A percentile compares a stretch with the other conserved stretches of the same genome.
These are phyloP conservation scores for Obba rivulosa DNA, from an alignment of 768 basidiomycete genomes.

Conservation along the genomic window DNA sequence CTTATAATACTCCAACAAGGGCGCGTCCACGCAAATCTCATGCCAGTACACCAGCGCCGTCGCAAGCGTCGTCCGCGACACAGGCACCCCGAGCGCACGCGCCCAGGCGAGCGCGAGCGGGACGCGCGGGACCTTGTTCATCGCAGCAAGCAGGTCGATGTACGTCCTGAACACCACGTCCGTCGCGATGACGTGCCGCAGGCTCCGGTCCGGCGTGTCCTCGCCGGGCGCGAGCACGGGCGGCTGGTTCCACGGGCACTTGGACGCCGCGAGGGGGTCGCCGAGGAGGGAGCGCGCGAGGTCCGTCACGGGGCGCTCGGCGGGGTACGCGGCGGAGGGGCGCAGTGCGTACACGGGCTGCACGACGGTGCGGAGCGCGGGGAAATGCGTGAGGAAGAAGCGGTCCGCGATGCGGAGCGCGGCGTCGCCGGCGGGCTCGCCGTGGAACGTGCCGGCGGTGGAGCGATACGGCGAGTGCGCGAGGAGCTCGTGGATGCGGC, in stretches of 20 bases:
- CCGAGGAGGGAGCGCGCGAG: constrained; percentile 16
- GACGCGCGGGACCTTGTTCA: constrained; percentile 49
- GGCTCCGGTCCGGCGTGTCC: constrained; percentile 24
- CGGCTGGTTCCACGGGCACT: constrained; percentile 26
- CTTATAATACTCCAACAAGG: constrained; percentile 43
- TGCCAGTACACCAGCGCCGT: constrained; percentile 65
- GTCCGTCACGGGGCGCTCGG: constrained; percentile 23
- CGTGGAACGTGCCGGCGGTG: constrained; percentile 12
- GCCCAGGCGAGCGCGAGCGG: constrained; percentile 72
- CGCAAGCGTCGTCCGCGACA: constrained; percentile 51
- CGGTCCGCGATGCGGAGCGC: constrained; percentile 17
- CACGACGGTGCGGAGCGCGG: constrained; percentile 27
- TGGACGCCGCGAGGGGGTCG: constrained; percentile 22
- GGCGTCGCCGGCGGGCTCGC: constrained; percentile 20
- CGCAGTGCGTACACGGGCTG: constrained; percentile 31
- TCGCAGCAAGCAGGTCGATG: constrained; percentile 54
- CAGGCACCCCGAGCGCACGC: constrained; percentile 49
- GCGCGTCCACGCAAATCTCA: constrained; percentile 60
- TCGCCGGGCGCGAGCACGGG: constrained; percentile 16
- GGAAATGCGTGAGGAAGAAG: constrained; percentile 47
- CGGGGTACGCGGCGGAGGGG: constrained; percentile 15
- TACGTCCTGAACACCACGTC: constrained; percentile 52
- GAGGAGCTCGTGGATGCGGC: constrained; percentile 23
- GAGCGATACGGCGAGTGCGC: constrained; percentile 18
- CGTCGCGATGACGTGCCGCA: constrained; percentile 40